Conservation (phyloP, 2,329 filamentous ascomycete species). For the Allantophomopsis cytisporea region DNA sequence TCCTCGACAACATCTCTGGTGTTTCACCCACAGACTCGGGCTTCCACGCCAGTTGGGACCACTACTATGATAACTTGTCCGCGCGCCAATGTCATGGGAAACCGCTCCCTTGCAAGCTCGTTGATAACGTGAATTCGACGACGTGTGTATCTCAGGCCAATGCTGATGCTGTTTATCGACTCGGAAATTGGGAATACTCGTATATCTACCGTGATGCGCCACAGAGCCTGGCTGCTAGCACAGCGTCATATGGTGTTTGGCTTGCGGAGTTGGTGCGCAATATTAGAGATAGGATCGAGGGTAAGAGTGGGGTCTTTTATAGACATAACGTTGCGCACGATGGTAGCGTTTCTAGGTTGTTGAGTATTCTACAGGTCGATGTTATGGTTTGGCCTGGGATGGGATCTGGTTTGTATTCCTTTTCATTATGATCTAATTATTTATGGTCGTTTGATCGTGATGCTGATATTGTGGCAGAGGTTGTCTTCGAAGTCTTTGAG, state of each 20-base stretch:
- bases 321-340: conserved; percentile 74
- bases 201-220: conserved; percentile 60
- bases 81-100: conserved; percentile 65
- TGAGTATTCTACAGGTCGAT: conserved; percentile 59
- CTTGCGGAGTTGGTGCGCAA: conserved; percentile 57
- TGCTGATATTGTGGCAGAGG: conserved; percentile 26
- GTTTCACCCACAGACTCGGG: conserved; percentile 38
- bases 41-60: conserved; percentile 64
- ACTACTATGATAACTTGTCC: conserved; percentile 77
- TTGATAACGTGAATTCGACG: conserved; percentile 27
- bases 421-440: too few species aligned
- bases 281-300: conserved; percentile 37
- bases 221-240: conserved; percentile 46
- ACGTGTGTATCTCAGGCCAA: conserved; percentile 48
- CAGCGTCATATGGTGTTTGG: conserved; percentile 56
- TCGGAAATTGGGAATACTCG: conserved; percentile 72
- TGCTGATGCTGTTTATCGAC: conserved; percentile 57
- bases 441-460: too few species aligned
- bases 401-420: conserved; percentile 31
- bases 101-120: conserved; percentile 53
- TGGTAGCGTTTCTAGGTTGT: conserved; percentile 52
- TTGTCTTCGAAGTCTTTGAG: conserved; percentile 62
- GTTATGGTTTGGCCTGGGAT: conserved; percentile 77
- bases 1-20: conserved; percentile 56
- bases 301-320: conserved; percentile 35